Conservation (phyloP, 768 basidiomycete species). For the Boletellus ananas region DNA sequence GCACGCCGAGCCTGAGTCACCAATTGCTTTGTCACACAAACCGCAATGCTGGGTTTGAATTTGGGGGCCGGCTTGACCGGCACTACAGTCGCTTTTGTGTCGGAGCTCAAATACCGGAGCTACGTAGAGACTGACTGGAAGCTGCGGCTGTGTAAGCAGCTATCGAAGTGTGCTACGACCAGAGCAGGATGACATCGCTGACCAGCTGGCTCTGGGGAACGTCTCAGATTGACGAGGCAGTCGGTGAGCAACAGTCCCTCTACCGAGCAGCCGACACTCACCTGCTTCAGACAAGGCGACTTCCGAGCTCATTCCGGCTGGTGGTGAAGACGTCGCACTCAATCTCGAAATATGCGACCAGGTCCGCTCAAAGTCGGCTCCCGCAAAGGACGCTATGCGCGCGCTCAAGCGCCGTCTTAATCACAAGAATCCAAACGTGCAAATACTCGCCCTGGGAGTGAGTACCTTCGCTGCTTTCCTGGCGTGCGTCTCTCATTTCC, state of each 20-base stretch:
- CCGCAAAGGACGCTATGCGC: conserved; percentile 84
- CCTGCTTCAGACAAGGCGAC: conserved; percentile 84
- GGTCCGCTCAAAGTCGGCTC: conserved; percentile 86
- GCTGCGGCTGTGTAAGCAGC: conserved; percentile 15
- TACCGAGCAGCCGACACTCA: conserved; percentile 9
- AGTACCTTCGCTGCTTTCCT: conserved; percentile 30
- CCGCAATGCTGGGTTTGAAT: not conserved
- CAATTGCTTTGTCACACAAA: conserved; percentile 10
- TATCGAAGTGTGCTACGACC: conserved; percentile 12
- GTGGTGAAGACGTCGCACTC: conserved; percentile 85
- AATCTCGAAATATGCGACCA: conserved; percentile 96
- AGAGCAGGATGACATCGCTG: conserved; percentile 49
- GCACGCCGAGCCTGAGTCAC: conserved; percentile 22
- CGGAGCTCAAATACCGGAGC: conserved; percentile 22
- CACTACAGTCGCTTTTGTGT: not conserved
- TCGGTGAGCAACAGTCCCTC: conserved; percentile 52
- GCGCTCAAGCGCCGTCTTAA: conserved; percentile 82
- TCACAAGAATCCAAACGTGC: conserved; percentile 96
- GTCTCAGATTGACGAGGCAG: conserved; percentile 76
- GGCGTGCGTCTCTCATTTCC: conserved; percentile 2
- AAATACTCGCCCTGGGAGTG: conserved; percentile 81
- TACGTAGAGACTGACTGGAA: conserved; percentile 13
- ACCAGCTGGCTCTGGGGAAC: conserved; percentile 77
- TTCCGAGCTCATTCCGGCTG: conserved; percentile 79
- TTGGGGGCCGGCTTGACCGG: conserved; percentile 7